These are phyloP conservation scores for Asterochloris sp. DNA, from an alignment of 139 green algal species.

Conservation along the genomic window DNA sequence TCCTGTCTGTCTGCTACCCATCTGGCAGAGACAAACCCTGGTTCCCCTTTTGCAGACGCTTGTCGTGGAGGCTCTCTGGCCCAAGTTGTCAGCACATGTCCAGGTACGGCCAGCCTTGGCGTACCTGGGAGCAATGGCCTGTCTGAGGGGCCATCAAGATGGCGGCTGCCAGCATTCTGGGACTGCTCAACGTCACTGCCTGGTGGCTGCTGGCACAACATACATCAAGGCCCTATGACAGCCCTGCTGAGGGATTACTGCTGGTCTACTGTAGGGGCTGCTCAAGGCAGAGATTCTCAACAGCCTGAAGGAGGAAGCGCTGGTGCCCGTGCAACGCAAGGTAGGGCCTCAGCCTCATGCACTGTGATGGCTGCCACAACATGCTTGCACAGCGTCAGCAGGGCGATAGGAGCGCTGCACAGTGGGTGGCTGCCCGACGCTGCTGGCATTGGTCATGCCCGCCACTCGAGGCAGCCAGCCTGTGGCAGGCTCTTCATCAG, in stretches of 20 bases:
- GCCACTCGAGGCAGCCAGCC: not conserved
- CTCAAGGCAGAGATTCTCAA: constrained; percentile 69
- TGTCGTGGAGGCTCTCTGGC: constrained; percentile 74
- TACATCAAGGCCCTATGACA: not conserved
- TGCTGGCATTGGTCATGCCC: not conserved
- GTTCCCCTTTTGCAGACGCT: constrained; percentile 48
- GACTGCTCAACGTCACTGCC: not conserved
- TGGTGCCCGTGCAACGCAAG: constrained; percentile 41
- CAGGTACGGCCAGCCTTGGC: constrained; percentile 33
- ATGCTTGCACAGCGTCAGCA: not conserved
- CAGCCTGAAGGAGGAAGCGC: constrained; percentile 52
- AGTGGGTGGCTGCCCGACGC: not conserved
- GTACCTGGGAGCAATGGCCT: not conserved
- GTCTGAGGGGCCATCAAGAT: constrained; percentile 22
- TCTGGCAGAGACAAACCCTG: not conserved
- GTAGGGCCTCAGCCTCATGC: not conserved
- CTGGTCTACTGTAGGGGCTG: constrained; percentile 29
- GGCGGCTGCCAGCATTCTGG: not conserved
- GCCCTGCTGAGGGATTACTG: not conserved
- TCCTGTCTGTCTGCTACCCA: too few species aligned
- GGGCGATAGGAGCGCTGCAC: too few species aligned
- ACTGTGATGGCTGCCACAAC: not conserved
- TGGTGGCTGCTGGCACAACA: not conserved
- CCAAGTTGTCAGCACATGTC: constrained; percentile 40
- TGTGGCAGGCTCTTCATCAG: not conserved